Conservation (phyloP, 768 basidiomycete species). For the Auricularia auricula-judae region DNA sequence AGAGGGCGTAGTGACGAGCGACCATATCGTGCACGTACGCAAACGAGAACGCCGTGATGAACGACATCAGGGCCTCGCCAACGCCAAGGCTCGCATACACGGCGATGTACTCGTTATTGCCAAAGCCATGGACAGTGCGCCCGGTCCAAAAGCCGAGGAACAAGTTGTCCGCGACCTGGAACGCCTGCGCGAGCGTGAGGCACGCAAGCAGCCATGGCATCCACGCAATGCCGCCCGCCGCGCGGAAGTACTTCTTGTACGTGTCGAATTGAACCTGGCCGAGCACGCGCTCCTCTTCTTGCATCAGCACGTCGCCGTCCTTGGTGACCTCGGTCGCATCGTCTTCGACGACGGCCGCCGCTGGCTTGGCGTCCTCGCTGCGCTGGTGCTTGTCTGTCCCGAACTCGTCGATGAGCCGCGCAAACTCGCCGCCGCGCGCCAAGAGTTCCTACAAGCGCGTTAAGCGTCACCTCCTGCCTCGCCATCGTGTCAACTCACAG, state of each 20-base stretch:
- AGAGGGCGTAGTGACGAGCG: not conserved
- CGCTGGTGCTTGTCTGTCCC: constrained; percentile 20
- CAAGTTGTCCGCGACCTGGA: constrained; percentile 50
- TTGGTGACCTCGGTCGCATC: constrained; percentile 11
- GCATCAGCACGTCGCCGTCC: constrained; percentile 35
- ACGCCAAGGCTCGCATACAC: constrained; percentile 35
- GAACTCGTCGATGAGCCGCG: constrained; percentile 45
- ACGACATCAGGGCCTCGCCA: constrained; percentile 40
- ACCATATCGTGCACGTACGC: constrained; percentile 26
- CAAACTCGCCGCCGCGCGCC: constrained; percentile 31
- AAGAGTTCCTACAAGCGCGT: constrained; percentile 30
- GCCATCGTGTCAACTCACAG: not conserved
- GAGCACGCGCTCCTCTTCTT: constrained; percentile 44
- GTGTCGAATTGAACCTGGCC: constrained; percentile 41
- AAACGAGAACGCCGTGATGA: constrained; percentile 37
- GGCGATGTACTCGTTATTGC: constrained; percentile 58
- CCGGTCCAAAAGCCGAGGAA: constrained; percentile 69
- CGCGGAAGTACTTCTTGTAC: constrained; percentile 37
- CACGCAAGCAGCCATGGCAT: constrained; percentile 32
- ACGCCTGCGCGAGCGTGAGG: constrained; percentile 35
- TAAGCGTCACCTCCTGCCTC: not conserved
- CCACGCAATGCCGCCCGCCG: constrained; percentile 37
- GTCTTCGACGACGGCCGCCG: constrained; percentile 8
- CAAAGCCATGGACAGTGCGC: constrained; percentile 40
- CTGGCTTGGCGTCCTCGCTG: constrained; percentile 16